phyloP scores from a whole-genome alignment of 345 rosid species.

The Litchi chinensis region DNA sequence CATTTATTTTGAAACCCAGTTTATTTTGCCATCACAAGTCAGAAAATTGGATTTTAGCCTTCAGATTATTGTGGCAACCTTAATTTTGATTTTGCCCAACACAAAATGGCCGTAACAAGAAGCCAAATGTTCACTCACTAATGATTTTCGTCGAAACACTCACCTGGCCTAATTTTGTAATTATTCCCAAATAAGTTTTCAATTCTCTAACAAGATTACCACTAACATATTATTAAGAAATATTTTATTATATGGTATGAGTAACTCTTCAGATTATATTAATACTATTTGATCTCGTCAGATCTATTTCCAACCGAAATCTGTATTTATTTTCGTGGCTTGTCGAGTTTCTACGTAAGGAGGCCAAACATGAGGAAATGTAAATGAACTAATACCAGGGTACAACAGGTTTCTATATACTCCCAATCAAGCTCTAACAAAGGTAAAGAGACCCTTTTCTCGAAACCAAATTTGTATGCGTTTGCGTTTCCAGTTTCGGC shows the following conservation, averaged over 20 bases:
- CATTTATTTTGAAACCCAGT: too few relatives aligned
- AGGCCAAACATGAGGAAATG: neutral
- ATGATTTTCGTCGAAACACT: neutral
- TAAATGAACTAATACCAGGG: neutral
- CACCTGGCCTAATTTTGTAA: conserved; percentile 1
- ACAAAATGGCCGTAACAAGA: neutral
- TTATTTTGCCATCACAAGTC: neutral
- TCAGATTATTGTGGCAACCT: neutral
- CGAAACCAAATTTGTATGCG: neutral
- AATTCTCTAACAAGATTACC: too few relatives aligned
- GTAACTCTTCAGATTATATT: too few relatives aligned
- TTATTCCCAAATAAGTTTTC: neutral
- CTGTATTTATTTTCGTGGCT: too few relatives aligned
- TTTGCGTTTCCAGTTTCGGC: neutral
- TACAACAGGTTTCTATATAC: neutral
- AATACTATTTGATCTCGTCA: too few relatives aligned
- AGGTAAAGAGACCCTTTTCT: neutral
- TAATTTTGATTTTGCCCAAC: neutral
- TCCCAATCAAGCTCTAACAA: neutral
- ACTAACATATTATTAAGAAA: too few relatives aligned
- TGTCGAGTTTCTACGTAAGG: neutral
- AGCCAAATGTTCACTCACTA: neutral
- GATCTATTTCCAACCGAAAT: too few relatives aligned
- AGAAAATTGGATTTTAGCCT: neutral
- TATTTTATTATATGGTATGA: too few relatives aligned